Percentiles rank a stretch among this genome's conserved stretches.
phyloP scores from a whole-genome alignment of 148 eudicot species.

The Heliamphora exappendiculata region DNA sequence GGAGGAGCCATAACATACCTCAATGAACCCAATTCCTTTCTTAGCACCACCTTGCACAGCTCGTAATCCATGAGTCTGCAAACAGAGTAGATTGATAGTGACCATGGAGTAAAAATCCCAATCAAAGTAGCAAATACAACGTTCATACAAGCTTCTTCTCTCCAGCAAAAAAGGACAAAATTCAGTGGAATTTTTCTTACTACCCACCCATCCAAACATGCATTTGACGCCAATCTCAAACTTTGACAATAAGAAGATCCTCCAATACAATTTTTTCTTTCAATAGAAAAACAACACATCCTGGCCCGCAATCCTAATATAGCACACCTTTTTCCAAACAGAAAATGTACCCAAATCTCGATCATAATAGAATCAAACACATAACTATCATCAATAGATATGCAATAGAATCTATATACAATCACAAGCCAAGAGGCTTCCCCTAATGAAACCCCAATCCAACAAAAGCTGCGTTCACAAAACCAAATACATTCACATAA shows the following conservation, averaged over 20 bases:
- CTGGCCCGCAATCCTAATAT: background rate
- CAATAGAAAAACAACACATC: background rate
- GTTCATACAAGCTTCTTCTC: background rate
- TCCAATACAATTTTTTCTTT: too few species aligned
- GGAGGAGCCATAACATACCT: conserved; percentile 38
- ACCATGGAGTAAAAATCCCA: background rate
- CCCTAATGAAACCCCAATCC: background rate
- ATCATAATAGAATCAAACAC: background rate
- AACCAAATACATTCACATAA: background rate
- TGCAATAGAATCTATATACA: background rate
- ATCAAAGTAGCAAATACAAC: background rate
- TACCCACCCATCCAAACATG: background rate
- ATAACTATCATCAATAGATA: background rate
- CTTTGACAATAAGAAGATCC: background rate
- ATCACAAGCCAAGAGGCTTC: background rate
- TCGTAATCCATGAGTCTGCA: conserved; percentile 90
- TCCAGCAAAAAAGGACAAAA: background rate
- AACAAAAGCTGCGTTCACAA: background rate
- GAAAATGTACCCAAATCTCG: background rate
- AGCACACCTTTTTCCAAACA: background rate
- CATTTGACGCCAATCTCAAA: background rate
- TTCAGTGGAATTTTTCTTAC: background rate
- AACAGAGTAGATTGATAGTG: conserved; percentile 5
- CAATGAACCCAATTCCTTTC: conserved; percentile 79
- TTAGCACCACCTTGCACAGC: conserved; percentile 79